phyloP scores from a whole-genome alignment of 1,284 basidiomycete species.

The Ceratorhiza oryzae-sativae region DNA sequence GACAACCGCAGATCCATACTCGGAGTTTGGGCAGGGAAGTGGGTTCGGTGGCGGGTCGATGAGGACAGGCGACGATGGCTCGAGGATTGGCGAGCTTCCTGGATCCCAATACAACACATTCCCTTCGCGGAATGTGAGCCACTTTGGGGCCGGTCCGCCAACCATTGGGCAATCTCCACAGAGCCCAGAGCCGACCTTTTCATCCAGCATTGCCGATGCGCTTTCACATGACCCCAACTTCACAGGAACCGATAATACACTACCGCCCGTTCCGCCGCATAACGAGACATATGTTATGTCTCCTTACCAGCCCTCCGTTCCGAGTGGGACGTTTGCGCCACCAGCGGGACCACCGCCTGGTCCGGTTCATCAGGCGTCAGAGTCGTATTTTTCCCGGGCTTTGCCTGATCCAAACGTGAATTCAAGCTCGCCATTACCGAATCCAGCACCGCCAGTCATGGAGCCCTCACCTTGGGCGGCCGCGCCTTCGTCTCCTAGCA shows the following conservation, averaged over 20 bases:
- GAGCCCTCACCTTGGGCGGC: conserved; percentile 20
- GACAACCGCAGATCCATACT: conserved; percentile 1
- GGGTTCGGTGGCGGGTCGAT: conserved; percentile 42
- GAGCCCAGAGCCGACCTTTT: conserved; percentile 29
- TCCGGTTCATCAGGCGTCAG: conserved; percentile 49
- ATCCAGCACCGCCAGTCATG: conserved; percentile 17
- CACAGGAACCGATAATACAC: conserved; percentile 9
- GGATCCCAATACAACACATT: conserved; percentile 49
- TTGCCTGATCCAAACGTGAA: conserved; percentile 18
- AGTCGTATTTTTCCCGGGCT: conserved; percentile 53
- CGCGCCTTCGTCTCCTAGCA: conserved; percentile 20
- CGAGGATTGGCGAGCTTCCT: conserved; percentile 42
- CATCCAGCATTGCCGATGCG: conserved; percentile 30
- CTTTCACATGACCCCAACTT: conserved; percentile 20
- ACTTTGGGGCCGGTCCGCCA: conserved; percentile 54
- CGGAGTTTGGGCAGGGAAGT: conserved; percentile 44
- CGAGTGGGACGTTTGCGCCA: conserved; percentile 48
- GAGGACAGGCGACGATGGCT: conserved; percentile 40
- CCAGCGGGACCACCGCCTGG: conserved; percentile 40
- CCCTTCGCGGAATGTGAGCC: conserved; percentile 49
- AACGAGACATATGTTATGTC: background rate
- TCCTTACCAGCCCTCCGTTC: conserved; percentile 46
- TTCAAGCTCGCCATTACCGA: background rate
- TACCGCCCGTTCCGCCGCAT: conserved; percentile 42
- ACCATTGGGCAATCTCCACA: conserved; percentile 6